Evolutionary conservation across 2,329 filamentous ascomycete genomes (phyloP), one percentile per base, ranked within the genome.

Genomic region (Sodiomyces alkalinus): DNA sequence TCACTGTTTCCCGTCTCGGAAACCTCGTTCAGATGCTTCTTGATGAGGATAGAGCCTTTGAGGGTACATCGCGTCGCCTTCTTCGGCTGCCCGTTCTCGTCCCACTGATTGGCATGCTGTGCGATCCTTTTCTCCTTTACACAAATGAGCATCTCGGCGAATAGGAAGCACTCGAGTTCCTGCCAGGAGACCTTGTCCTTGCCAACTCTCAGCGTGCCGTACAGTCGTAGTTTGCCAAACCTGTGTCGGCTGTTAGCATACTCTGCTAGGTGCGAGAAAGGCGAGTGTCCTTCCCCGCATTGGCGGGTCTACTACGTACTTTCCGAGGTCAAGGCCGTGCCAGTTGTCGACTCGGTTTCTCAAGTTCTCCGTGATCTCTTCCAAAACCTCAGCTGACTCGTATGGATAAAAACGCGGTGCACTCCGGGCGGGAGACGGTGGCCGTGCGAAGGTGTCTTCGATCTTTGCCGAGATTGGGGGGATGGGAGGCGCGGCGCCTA

Each of bases 101-200:
- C 77, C 68, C 80, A 86, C 39, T 80, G 71, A 28, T 71, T 65
- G 21, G 66, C 45, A 6, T 34, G 62, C 3, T 21, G 61, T 40
- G 60, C 49, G 7, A 64, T 53, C 57, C 86, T 93, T 68, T 94
- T 96, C 56, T 96, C 90, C 55, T 96, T 98, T 35, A 98, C 85
- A 47, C 90, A 98, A 39, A 98, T 98, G 43, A 98, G 78, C 90
- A 98, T 98, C 57, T 98, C 90, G 4, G 80, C 82, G 47, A 98
- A 98, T 17, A 98, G 67, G 50, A 83, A 98, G 52, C 90, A 98
- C 51, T 98, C 86, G 31, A 98, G 58, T 50, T 96, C 90, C 58
- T 98, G 90, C 90, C 90, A 98, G 6, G 86, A 86, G 39, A 87
- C 68, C 40, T 85, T 85, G 52, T 98, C 90, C 55, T 98, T 98